Evolutionary conservation across 768 basidiomycete genomes (phyloP), one percentile per base, ranked within the genome.

Genomic region (Tylopilus subfusipes): DNA sequence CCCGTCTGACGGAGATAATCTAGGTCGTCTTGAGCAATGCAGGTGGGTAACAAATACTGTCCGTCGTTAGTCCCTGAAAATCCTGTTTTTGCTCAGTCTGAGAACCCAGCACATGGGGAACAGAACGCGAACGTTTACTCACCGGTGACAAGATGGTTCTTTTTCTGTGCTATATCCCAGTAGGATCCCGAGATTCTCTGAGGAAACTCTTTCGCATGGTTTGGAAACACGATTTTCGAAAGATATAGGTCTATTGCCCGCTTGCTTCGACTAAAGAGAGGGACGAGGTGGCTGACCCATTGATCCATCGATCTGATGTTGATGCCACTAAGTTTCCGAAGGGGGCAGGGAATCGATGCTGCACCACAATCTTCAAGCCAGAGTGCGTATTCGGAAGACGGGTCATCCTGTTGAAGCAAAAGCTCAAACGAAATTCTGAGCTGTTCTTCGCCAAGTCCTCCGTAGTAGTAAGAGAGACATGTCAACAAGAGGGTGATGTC

Each of bases 161-260:
- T 57, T 45, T 57, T 68, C n/a, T 65, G 54, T 4, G 73, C 75
- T 24, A 75, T 57, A 54, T 75, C 75, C 74, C 74, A 75, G 3
- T 65, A 70, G 1, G 69, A 70, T 21, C 71, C 69, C 2, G 70
- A 58, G n/a, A 75, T 53, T 33, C 72, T 76, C 0, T 44, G 56
- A 0, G 64, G 68, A 42, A 74, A 76, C 30, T 68, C 75, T 39
- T 72, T 72, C 0, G 72, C 72, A 36, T 72, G 63, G 21, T 57
- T 73, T 0, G 75, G 73, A 30, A 76, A 76, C 10, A 76, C 73
- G 10, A 48, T 39, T 5, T 4, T 63, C 1, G 73, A 70, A 3
- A 75, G 58, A 46, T 66, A 76, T 33, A 76, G 74, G 33, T 75
- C 65, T 18, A 36, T 8, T 16, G 34, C 34, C 5, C 6, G 34